Evolutionary conservation across 225 moss, liverwort and hornwort genomes (phyloP).

Genomic region (Takakia lepidozioides): DNA sequence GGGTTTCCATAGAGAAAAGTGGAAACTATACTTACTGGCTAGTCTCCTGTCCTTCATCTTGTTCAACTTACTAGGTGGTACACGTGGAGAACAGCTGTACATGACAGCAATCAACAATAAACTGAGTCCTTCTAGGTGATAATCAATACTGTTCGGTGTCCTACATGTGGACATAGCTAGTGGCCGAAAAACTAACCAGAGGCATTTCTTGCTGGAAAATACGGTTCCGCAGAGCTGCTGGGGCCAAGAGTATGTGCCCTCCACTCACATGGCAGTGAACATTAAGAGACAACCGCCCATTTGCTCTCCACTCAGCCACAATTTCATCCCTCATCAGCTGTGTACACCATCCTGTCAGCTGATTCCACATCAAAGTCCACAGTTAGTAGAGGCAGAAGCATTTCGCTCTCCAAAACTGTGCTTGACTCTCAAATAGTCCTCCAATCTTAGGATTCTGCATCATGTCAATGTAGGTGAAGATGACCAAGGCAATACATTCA

Average conservation of each 20-base stretch:
- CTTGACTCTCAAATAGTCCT: neutral
- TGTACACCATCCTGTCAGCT: slow-evolving; percentile 61
- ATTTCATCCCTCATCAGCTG: slow-evolving; percentile 65
- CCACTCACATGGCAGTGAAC: slow-evolving; percentile 66
- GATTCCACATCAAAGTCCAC: slow-evolving; percentile 3
- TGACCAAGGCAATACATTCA: too few species aligned
- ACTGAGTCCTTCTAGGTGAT: too few species aligned
- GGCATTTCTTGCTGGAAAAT: slow-evolving; percentile 74
- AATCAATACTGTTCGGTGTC: neutral
- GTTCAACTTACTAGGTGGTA: too few species aligned
- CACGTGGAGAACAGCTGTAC: too few species aligned
- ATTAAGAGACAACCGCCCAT: slow-evolving; percentile 54
- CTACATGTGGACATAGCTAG: neutral
- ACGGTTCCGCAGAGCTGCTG: slow-evolving; percentile 58
- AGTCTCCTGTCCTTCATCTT: neutral
- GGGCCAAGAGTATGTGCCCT: slow-evolving; percentile 57
- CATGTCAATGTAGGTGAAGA: too few species aligned
- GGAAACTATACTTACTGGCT: neutral
- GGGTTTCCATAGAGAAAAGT: too few species aligned
- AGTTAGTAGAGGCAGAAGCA: too few species aligned
- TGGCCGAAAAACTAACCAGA: slow-evolving; percentile 35
- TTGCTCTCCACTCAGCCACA: slow-evolving; percentile 61
- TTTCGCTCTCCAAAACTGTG: too few species aligned
- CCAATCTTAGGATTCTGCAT: neutral
- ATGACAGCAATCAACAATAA: neutral